Evolutionary conservation across 495 filamentous ascomycete genomes (phyloP).

Genomic region (Letharia columbiana): DNA sequence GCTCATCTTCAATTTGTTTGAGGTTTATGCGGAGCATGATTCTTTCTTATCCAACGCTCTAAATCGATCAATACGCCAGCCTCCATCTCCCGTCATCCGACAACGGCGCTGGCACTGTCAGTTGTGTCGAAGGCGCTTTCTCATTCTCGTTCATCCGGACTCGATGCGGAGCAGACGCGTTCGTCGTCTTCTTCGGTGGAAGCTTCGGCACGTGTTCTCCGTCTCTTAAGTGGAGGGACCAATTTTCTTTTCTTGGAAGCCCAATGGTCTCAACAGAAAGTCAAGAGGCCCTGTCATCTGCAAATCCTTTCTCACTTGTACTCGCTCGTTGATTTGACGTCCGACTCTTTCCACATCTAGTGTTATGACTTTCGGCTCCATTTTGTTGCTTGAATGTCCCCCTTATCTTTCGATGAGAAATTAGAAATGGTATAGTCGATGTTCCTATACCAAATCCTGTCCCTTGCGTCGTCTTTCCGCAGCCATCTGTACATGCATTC

Average conservation of each 20-base stretch:
- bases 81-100: too few species aligned
- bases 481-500: too few species aligned
- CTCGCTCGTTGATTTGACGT: background rate
- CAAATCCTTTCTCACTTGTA: background rate
- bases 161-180: too few species aligned
- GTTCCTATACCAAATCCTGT: background rate
- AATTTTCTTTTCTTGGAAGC: background rate
- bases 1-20: background rate
- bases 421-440: too few species aligned
- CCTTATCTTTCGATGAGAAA: background rate
- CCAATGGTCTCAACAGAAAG: background rate
- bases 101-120: too few species aligned
- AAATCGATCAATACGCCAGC: background rate
- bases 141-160: too few species aligned
- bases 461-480: too few species aligned
- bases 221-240: background rate
- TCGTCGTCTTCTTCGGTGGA: too few species aligned
- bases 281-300: background rate
- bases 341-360: constrained; percentile 1
- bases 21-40: background rate
- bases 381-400: background rate
- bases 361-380: background rate
- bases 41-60: background rate
- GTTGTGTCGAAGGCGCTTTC: too few species aligned
- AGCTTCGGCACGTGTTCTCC: background rate